These are phyloP conservation scores for Hortaea werneckii DNA, from an alignment of 2,329 filamentous ascomycete genomes.

Conservation along the genomic window DNA sequence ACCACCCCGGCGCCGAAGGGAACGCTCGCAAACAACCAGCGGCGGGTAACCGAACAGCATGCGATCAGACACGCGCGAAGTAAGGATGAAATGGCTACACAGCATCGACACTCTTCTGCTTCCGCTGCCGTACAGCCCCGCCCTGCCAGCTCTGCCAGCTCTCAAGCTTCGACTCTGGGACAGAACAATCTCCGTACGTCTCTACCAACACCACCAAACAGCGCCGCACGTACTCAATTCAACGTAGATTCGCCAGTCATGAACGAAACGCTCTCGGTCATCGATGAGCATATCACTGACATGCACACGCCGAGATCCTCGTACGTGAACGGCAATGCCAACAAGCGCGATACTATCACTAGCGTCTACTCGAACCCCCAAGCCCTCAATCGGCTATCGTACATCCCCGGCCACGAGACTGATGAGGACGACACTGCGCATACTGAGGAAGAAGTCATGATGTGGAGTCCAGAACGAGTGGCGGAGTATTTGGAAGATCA, in stretches of 20 bases:
- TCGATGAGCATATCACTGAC: conserved; percentile 93
- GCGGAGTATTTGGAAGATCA: conserved; percentile 78
- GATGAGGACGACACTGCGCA: conserved; percentile 80
- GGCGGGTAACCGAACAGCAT: conserved; percentile 21
- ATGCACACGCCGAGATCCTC: conserved; percentile 53
- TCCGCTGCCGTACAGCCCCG: conserved; percentile 5
- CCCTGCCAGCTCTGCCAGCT: conserved; percentile 6
- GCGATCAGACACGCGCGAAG: conserved; percentile 4
- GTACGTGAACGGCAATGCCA: conserved; percentile 31
- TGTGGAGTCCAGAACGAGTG: conserved; percentile 72
- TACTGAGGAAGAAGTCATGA: conserved; percentile 61
- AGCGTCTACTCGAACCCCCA: conserved; percentile 72
- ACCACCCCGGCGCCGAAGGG: conserved; percentile 29
- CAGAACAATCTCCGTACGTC: conserved; percentile 14
- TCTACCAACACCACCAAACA: conserved; percentile 5
- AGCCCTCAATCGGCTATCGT: conserved; percentile 67
- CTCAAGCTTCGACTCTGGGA: conserved; percentile 6
- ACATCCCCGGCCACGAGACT: conserved; percentile 88
- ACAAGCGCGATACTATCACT: conserved; percentile 35
- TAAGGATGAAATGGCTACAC: conserved; percentile 1
- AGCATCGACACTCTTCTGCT: conserved; percentile 6
- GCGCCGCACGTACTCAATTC: conserved; percentile 6
- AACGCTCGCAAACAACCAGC: conserved; percentile 19
- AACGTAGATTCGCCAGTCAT: conserved; percentile 55
- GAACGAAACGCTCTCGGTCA: conserved; percentile 89